phyloP scores from a whole-genome alignment of 2,329 filamentous ascomycete genomes.

The Ceratocystiopsis minuta region DNA sequence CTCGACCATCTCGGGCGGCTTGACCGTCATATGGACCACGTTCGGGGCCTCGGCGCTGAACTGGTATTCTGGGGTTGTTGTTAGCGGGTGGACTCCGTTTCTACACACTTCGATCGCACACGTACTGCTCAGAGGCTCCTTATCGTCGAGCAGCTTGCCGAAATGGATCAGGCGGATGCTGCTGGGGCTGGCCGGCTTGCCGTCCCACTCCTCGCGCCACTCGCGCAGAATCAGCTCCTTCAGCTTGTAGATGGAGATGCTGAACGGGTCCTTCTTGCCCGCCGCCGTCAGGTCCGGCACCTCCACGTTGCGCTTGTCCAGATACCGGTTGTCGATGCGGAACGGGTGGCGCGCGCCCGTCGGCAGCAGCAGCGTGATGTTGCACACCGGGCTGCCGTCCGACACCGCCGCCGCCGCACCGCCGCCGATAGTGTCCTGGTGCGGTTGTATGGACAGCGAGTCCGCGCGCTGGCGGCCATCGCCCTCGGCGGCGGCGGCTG shows the following conservation, averaged over 20 bases:
- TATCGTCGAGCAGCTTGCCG: constrained; percentile 79
- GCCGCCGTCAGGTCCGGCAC: constrained; percentile 46
- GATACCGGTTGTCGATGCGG: constrained; percentile 73
- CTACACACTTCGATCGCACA: constrained; percentile 7
- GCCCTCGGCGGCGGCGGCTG: neutral
- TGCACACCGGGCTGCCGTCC: constrained; percentile 30
- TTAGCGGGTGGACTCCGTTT: no score
- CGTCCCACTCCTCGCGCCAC: constrained; percentile 86
- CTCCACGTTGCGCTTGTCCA: constrained; percentile 61
- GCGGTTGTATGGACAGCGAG: constrained; percentile 5
- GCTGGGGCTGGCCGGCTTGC: constrained; percentile 67
- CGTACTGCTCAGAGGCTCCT: constrained; percentile 66
- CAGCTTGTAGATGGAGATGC: constrained; percentile 81
- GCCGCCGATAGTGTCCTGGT: no score
- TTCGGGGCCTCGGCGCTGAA: constrained; percentile 60
- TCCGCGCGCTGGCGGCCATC: constrained; percentile 12
- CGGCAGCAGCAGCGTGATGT: constrained; percentile 69
- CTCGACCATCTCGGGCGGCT: constrained; percentile 72
- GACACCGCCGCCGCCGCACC: neutral
- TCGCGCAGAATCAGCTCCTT: constrained; percentile 89
- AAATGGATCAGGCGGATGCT: constrained; percentile 85
- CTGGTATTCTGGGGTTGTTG: constrained; percentile 45
- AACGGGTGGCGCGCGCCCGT: constrained; percentile 75
- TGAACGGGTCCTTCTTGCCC: constrained; percentile 58
- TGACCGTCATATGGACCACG: constrained; percentile 87